Evolutionary conservation across 495 filamentous ascomycete species (phyloP), one percentile per base, ranked within the genome.

Genomic region (Emericellopsis terricola): DNA sequence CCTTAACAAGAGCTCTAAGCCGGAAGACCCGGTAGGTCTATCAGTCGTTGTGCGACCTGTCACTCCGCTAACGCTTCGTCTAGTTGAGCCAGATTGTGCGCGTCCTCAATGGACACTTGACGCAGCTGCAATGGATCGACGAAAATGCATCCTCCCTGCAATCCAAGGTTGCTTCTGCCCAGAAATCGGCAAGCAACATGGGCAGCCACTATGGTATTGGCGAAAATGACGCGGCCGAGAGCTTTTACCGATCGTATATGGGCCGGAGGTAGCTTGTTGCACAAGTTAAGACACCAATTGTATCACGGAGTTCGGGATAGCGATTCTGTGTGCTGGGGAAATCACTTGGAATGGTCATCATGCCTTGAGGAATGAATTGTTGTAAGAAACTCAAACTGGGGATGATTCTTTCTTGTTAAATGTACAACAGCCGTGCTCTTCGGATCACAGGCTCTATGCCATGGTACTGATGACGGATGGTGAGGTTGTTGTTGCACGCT

Each of bases 1-100:
- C 4, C 60, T 99, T 40, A 86, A 71, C 64, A 89, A 87, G 65
- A 85, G 77, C 28, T 78, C 64, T 55, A 87, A 84, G 52, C 64
- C 78, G 28, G 84, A 93, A 54, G 87, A 94, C 61, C 87, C 85
- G 43, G 86, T 93, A 71, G 52, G 83, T 71, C n/a, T n/a, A n/a
- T n/a, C n/a, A n/a, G n/a, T n/a, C n/a, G n/a, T n/a, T n/a, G n/a
- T n/a, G n/a, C 43, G 46, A 19, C 15, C 24, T 15, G 4, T 29
- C 28, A 4, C 3, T 15, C 31, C 16, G 6, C 16, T 32, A 9
- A n/a, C 30, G 20, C 15, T 19, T 40, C 28, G 19, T 32, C 15
- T 41, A 94, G 83, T 68, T 97, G 45, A 85, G 81, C 19, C 78
- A 89, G 50, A 91, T 97, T 43, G 84, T 97, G 31, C 76, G 76